Percentiles rank a stretch among this genome's conserved stretches.
phyloP scores from a whole-genome alignment of 2,329 filamentous ascomycete species.

The Scytalidium lignicola region DNA sequence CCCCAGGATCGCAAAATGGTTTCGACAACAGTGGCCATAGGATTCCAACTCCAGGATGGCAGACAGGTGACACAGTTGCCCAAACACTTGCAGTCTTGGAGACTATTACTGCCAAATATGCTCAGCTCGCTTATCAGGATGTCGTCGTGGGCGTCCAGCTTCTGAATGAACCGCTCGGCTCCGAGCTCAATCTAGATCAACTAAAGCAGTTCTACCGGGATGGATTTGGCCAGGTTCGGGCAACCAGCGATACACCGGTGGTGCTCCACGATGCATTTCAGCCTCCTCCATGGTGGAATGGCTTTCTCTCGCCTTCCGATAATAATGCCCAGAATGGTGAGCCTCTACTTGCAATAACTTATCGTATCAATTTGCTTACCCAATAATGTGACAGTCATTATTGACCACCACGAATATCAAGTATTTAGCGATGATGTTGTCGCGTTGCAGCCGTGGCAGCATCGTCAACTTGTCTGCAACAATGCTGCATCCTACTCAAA shows the following conservation, averaged over 20 bases:
- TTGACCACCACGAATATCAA: slow-evolving; percentile 68
- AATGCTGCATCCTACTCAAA: slow-evolving; percentile 42
- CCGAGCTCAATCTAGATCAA: slow-evolving; percentile 27
- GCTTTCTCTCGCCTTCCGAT: slow-evolving; percentile 47
- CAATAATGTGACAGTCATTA: slow-evolving; percentile 30
- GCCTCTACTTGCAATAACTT: slow-evolving; percentile 37
- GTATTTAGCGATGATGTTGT: slow-evolving; percentile 51
- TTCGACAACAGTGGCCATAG: slow-evolving; percentile 57
- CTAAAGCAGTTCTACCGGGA: slow-evolving; percentile 41
- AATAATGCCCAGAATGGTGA: slow-evolving; percentile 36
- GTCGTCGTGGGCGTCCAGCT: slow-evolving; percentile 54
- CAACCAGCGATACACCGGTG: slow-evolving; percentile 43
- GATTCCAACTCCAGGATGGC: slow-evolving; percentile 37
- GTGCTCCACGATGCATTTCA: slow-evolving; percentile 55
- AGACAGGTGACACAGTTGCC: slow-evolving; percentile 40
- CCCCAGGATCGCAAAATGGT: slow-evolving; percentile 53
- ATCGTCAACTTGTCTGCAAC: slow-evolving; percentile 51
- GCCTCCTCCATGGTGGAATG: slow-evolving; percentile 52
- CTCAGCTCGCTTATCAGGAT: slow-evolving; percentile 45
- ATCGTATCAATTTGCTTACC: slow-evolving; percentile 49
- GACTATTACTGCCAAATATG: slow-evolving; percentile 53
- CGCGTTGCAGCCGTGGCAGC: slow-evolving; percentile 43
- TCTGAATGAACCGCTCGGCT: slow-evolving; percentile 46
- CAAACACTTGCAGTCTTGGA: slow-evolving; percentile 52
- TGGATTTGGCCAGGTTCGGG: slow-evolving; percentile 40